Evolutionary conservation across 164 flowering plant genomes (phyloP).

Genomic region (Chimonanthus praecox): DNA sequence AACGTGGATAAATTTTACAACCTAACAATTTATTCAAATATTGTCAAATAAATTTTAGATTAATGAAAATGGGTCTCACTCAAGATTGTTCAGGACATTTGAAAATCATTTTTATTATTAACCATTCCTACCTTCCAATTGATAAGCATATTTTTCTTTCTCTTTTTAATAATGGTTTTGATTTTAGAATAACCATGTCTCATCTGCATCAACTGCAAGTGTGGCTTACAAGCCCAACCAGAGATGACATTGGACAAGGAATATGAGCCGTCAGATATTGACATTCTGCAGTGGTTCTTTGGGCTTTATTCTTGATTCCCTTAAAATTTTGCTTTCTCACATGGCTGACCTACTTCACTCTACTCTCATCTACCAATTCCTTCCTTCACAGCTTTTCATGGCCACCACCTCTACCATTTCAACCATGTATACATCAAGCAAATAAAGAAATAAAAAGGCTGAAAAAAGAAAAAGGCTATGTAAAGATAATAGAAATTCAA

Average conservation of each 20-base stretch:
- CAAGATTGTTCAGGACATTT: too few relatives aligned
- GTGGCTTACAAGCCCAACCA: not conserved
- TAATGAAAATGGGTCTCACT: not conserved
- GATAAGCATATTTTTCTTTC: too few relatives aligned
- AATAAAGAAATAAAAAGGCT: constrained; percentile 1
- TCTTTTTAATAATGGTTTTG: too few relatives aligned
- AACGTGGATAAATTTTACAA: not conserved
- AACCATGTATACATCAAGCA: not conserved
- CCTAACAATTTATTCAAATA: not conserved
- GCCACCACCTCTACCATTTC: not conserved
- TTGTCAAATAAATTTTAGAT: not conserved
- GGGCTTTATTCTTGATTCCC: constrained; percentile 20
- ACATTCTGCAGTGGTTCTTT: constrained; percentile 18
- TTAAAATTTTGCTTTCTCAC: constrained; percentile 10
- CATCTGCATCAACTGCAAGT: not conserved
- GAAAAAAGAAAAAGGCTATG: not conserved
- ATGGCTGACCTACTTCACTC: constrained; percentile 24
- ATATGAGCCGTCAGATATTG: constrained; percentile 22
- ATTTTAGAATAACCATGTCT: too few relatives aligned
- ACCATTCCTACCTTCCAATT: too few relatives aligned
- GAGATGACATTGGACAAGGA: not conserved
- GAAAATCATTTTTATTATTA: too few relatives aligned
- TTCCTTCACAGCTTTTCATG: constrained; percentile 15
- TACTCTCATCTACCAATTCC: not conserved
- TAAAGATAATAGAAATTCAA: not conserved